Evolutionary conservation across 441 rosid genomes (phyloP), one percentile per base, ranked within the genome.

Genomic region (Pelargonium citronellum): DNA sequence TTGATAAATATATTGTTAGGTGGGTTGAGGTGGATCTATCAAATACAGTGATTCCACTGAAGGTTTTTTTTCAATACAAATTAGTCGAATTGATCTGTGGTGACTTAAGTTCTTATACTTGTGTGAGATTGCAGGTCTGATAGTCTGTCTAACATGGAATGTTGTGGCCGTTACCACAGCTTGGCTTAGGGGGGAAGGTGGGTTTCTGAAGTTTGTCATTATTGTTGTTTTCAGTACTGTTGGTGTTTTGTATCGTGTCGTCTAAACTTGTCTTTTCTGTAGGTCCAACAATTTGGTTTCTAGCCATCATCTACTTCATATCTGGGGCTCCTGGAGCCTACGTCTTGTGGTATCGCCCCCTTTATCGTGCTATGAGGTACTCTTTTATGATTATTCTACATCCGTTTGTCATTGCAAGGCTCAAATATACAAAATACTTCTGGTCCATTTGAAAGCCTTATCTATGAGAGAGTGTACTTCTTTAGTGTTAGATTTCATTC

Each of bases 301-400:
- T 95, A 66, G 87, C 99, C 66, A 79, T 92, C 74, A 95, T 95
- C 79, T 95, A 95, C 83, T 87, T 86, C 85, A 81, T 95, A 71
- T 72, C 92, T 0, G 99, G 97, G 68, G 90, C 81, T 80, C 99
- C 99, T 75, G 98, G 97, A 55, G 97, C 83, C 64, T 95, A 95
- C 66, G 85, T 88, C 68, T 43, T 85, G 76, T 95, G 99, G 99
- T 95, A 95, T 79, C 94, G 94, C 67, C 98, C 99, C 66, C 89
- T 95, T 30, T 95, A 95, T 74, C 89, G 95, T 77, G 99, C 99
- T 72, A 87, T 91, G 84, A 92, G 99, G 99, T 95, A 92, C 46
- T 71, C 12, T 71, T 49, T 51, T 66, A 69, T 22, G 24, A 46
- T 34, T 39, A 63, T 22, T 9, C 30, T 5, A 9, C 47, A 19